Evolutionary conservation across 306 rosid species (phyloP), one percentile per base, ranked within the genome.

Genomic region (Trifolium dubium): DNA sequence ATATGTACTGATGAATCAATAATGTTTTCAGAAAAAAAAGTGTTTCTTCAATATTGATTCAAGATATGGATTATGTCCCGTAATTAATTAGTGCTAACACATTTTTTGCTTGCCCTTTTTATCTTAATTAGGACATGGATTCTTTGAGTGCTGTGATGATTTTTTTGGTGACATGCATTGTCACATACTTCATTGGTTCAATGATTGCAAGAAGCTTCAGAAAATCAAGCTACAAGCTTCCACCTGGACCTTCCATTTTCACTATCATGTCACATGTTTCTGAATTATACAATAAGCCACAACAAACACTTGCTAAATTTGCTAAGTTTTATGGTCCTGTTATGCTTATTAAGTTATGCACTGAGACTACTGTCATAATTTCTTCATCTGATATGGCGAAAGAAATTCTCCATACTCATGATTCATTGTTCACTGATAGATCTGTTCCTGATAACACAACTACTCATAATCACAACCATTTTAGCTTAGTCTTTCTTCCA

Each of bases 241-340:
- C 81, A 59, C 81, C 75, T 0, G 81, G 81, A 14, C 81, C 81
- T 19, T 77, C 81, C 4, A 4, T 35, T 60, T 39, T 77, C 1
- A 37, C 71, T 5, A 61, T 77, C 9, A 43, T 69, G 8, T 6
- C 46, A 28, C 14, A 49, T 32, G 1, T 32, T 13, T 4, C 3
- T 29, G 23, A 74, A 4, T 17, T 80, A 0, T 44, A 53, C 29
- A 31, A 68, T 5, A 80, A 43, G 46, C 84, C 84, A 51, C 84
- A 80, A 28, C 84, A 74, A 5, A 51, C 80, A 10, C 19, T 80
- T n/a, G 80, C 84, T 1, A 53, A 62, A 8, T 11, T 80, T n/a
- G 77, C 84, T 2, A 50, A 31, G 2, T 0, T 43, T 0, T 58
- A 80, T 23, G 80, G 84, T 15, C 80, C 84, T 8, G 31, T 79